These are phyloP conservation scores for Blakeslea trispora DNA, from an alignment of 371 early-diverging fungal genomes.

Conservation along the genomic window DNA sequence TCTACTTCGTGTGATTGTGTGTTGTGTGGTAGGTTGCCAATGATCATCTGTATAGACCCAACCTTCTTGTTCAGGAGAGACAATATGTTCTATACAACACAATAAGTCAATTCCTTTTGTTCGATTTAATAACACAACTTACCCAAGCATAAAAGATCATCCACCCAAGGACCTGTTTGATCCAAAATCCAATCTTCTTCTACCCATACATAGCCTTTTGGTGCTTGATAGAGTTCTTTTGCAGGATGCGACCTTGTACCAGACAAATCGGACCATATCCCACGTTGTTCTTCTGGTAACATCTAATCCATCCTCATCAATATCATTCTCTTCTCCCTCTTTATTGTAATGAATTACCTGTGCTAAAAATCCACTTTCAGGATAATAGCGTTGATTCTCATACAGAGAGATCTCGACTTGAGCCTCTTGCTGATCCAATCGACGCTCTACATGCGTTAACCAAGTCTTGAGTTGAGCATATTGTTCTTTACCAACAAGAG, in stretches of 20 bases:
- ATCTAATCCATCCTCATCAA: no score
- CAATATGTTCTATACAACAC: slow-evolving; percentile 24
- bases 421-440: slow-evolving; percentile 24
- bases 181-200: slow-evolving; percentile 49
- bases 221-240: slow-evolving; percentile 42
- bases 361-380: slow-evolving; percentile 45
- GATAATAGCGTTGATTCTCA: slow-evolving; percentile 53
- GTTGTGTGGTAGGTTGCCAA: slow-evolving; percentile 19
- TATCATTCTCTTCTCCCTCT: no score
- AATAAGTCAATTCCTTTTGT: no score
- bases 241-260: slow-evolving; percentile 28
- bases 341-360: slow-evolving; percentile 14
- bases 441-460: slow-evolving; percentile 32
- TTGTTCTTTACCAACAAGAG: slow-evolving; percentile 25
- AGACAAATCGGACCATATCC: slow-evolving; percentile 42
- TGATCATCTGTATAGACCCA: slow-evolving; percentile 39
- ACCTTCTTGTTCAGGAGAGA: slow-evolving; percentile 32
- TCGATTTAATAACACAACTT: slow-evolving; percentile 13
- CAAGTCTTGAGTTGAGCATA: slow-evolving; percentile 16
- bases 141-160: slow-evolving; percentile 44
- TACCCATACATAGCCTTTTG: slow-evolving; percentile 45
- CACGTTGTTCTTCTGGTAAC: slow-evolving; percentile 25
- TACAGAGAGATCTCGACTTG: slow-evolving; percentile 36
- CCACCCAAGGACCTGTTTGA: slow-evolving; percentile 46
- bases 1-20: slow-evolving; percentile 25